phyloP scores from a whole-genome alignment of 2,329 filamentous ascomycete genomes.

The Tolypocladium tundrense region DNA sequence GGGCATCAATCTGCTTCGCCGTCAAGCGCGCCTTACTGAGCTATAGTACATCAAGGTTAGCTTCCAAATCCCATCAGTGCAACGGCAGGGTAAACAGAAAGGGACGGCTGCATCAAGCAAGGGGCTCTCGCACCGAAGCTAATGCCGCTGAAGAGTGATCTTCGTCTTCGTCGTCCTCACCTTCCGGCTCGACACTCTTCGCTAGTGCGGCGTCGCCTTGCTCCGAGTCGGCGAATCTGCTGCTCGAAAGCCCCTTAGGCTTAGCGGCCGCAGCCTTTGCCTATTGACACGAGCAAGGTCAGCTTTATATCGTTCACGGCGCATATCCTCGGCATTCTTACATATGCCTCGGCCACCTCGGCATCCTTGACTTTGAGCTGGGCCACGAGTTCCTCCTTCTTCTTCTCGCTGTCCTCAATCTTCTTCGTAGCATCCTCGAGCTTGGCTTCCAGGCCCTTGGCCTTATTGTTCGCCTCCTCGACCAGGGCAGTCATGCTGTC shows the following conservation, averaged over 20 bases:
- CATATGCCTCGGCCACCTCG: slow-evolving; percentile 52
- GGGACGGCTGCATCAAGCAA: slow-evolving; percentile 28
- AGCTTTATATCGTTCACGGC: neutral
- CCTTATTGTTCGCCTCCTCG: slow-evolving; percentile 46
- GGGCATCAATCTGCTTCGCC: slow-evolving; percentile 39
- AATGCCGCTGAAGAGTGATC: slow-evolving; percentile 56
- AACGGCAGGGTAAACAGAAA: slow-evolving; percentile 12
- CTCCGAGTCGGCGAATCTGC: slow-evolving; percentile 38
- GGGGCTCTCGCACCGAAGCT: slow-evolving; percentile 54
- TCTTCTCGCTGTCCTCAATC: slow-evolving; percentile 37
- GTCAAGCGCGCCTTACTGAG: slow-evolving; percentile 34
- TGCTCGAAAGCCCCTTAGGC: slow-evolving; percentile 42
- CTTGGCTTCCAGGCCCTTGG: slow-evolving; percentile 40
- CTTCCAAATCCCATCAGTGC: neutral
- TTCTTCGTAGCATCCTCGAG: slow-evolving; percentile 34
- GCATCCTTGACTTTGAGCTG: slow-evolving; percentile 54
- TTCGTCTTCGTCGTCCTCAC: slow-evolving; percentile 46
- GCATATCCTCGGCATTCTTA: slow-evolving; percentile 13
- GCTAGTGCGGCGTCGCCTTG: slow-evolving; percentile 23
- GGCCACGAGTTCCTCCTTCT: slow-evolving; percentile 39
- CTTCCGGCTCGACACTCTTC: slow-evolving; percentile 35
- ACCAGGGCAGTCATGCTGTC: slow-evolving; percentile 51
- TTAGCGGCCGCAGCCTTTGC: slow-evolving; percentile 32
- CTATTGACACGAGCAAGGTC: slow-evolving; percentile 17
- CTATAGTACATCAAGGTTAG: slow-evolving; percentile 14